phyloP scores from a whole-genome alignment of 805 yeast genomes.

The Kluyveromyces starmeri region DNA sequence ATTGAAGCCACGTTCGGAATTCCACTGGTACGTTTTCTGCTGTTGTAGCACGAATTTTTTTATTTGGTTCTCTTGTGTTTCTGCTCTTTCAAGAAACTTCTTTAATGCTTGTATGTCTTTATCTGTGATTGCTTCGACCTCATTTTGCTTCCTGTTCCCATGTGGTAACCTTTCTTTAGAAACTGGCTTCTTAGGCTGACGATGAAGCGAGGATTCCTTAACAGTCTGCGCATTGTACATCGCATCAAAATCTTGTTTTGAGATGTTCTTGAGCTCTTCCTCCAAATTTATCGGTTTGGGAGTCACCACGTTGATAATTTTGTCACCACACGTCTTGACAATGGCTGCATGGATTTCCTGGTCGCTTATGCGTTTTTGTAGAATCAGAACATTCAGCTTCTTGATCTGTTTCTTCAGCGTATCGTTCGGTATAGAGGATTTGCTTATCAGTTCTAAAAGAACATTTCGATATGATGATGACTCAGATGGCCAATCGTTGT shows the following conservation, averaged over 20 bases:
- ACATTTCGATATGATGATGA: conserved; percentile 6
- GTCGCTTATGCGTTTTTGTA: conserved; percentile 14
- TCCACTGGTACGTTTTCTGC: conserved; percentile 20
- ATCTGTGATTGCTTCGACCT: conserved; percentile 1
- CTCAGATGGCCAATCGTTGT: conserved; percentile 1
- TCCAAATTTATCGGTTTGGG: conserved; percentile 8
- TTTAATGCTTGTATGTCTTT: conserved; percentile 13
- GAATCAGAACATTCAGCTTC: conserved; percentile 10
- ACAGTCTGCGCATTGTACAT: background rate
- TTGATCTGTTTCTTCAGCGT: conserved; percentile 7
- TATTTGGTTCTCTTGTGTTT: conserved; percentile 15
- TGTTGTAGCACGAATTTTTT: conserved; percentile 14
- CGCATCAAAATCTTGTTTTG: background rate
- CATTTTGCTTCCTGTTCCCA: background rate
- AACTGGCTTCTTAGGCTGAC: background rate
- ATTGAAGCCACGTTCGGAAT: conserved; percentile 6
- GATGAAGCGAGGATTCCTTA: background rate
- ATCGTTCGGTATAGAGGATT: conserved; percentile 1
- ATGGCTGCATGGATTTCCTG: conserved; percentile 11
- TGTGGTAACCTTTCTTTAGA: background rate
- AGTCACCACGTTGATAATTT: conserved; percentile 10
- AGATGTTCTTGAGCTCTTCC: conserved; percentile 7
- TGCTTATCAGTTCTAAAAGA: conserved; percentile 4
- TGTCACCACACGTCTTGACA: conserved; percentile 2
- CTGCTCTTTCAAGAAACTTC: conserved; percentile 16